Percentiles rank a stretch among this genome's conserved stretches.
Conservation (phyloP, 2,329 filamentous ascomycete genomes). For the Xylariaceae sp. region DNA sequence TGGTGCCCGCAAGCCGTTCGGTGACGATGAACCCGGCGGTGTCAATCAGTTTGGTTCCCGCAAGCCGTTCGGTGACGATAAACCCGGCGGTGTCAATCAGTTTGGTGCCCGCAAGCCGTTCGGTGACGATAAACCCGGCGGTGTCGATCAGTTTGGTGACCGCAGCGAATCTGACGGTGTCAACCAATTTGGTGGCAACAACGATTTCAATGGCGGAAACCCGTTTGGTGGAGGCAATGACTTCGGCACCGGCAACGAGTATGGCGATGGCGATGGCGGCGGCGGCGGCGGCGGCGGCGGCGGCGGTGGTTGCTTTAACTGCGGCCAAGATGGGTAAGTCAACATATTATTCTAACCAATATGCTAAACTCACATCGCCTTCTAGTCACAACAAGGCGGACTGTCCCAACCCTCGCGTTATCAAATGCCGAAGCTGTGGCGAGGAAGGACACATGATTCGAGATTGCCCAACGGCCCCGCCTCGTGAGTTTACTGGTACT, state of each 20-base stretch:
- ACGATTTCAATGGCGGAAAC: background rate
- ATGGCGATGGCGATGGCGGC: constrained; percentile 15
- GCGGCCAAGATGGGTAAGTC: constrained; percentile 46
- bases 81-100: no score
- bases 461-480: constrained; percentile 28
- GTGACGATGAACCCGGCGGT: constrained; percentile 11
- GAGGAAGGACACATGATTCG: constrained; percentile 42
- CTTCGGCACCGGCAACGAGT: constrained; percentile 11
- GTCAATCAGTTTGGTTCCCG: constrained; percentile 50
- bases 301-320: constrained; percentile 44
- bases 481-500: constrained; percentile 37
- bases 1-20: constrained; percentile 14
- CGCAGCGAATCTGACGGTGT: background rate
- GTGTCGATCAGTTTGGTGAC: background rate
- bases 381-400: constrained; percentile 57
- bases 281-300: constrained; percentile 13
- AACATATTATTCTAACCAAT: background rate
- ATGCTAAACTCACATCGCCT: constrained; percentile 16
- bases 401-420: constrained; percentile 50
- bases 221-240: constrained; percentile 5
- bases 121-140: no score
- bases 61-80: no score
- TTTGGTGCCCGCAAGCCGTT: no score
- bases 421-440: constrained; percentile 42
- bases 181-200: no score